phyloP scores from a whole-genome alignment of 305 asterid genomes.

The Andrographis paniculata region DNA sequence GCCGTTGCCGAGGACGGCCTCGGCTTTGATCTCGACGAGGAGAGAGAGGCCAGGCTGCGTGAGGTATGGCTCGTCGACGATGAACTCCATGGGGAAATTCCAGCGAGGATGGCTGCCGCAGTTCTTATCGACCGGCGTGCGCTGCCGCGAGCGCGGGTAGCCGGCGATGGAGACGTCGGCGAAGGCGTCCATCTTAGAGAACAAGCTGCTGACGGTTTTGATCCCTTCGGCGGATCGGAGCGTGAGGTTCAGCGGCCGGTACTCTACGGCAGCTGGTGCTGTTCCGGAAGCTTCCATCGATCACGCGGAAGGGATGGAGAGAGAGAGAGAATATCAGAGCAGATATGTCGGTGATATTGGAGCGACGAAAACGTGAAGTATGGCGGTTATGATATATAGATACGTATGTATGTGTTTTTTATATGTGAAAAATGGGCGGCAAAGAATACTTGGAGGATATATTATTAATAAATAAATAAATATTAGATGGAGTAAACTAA shows the following conservation, averaged over 20 bases:
- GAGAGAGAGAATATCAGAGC: too few species aligned
- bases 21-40: constrained; percentile 37
- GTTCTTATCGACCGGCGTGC: constrained; percentile 47
- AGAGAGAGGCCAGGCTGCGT: constrained; percentile 43
- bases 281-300: too few species aligned
- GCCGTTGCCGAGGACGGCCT: constrained; percentile 29
- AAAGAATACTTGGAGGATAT: too few species aligned
- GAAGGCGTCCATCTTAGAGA: constrained; percentile 62
- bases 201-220: constrained; percentile 39
- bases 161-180: constrained; percentile 54
- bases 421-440: too few species aligned
- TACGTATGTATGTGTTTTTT: too few species aligned
- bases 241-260: constrained; percentile 50
- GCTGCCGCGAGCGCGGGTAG: constrained; percentile 38
- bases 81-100: constrained; percentile 54
- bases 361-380: too few species aligned
- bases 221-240: constrained; percentile 55
- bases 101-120: constrained; percentile 63
- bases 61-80: constrained; percentile 55
- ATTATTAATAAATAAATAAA: too few species aligned
- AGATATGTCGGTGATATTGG: too few species aligned
- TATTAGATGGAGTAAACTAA: too few species aligned
- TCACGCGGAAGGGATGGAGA: too few species aligned
- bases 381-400: too few species aligned
- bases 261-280: constrained; percentile 30